Base-by-base conservation (phyloP, 225 moss, liverwort and hornwort genomes). In the Physcomitrium patens region DNA sequence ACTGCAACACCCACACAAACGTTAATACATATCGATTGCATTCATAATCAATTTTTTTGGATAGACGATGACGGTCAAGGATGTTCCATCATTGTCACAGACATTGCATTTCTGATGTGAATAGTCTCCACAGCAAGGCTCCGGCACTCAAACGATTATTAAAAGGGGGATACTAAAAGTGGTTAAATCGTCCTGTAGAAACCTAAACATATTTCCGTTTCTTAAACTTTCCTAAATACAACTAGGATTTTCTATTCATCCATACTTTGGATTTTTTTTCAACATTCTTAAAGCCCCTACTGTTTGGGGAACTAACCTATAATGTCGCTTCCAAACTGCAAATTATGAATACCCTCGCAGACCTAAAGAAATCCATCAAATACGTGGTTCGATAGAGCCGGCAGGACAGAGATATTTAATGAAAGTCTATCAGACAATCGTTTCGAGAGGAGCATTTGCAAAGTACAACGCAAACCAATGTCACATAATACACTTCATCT, bases 1-100 rank as follows among this genome's bases (percentile, higher is more conserved):
- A 67, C 87, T 88, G 87, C 80, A 72, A 77, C 41, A 82, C 52
- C 64, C 75, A 65, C 78, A 52, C 63, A 37, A 63, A 44, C 57
- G 50, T 63, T 53, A 58, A 50, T 63, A 58, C 52, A 23, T 63
- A 26, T 78, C 50, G 78, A 10, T 51, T 67, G 68, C 46, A 62
- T 78, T 67, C 48, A 51, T 23, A 63, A 59, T 59, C 61, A 48
- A 42, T 70, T 63, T 44, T 65, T 51, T 27, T 43, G 58, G 23
- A 71, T 12, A 63, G 19, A 31, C 24, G 53, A 63, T 48, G 9
- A 20, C 62, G 52, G 5, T 8, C 52, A 44, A 59, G 27, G 52
- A 13, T 59, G 51, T 23, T 73, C 56, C 42, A 72, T 64, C 11
- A 20, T 45, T 23, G 57, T 9, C 50, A 37, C 53, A 31, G 50